Evolutionary conservation across 116 monocot genomes (phyloP), one percentile per base, ranked within the genome.

Genomic region (Posidonia oceanica): DNA sequence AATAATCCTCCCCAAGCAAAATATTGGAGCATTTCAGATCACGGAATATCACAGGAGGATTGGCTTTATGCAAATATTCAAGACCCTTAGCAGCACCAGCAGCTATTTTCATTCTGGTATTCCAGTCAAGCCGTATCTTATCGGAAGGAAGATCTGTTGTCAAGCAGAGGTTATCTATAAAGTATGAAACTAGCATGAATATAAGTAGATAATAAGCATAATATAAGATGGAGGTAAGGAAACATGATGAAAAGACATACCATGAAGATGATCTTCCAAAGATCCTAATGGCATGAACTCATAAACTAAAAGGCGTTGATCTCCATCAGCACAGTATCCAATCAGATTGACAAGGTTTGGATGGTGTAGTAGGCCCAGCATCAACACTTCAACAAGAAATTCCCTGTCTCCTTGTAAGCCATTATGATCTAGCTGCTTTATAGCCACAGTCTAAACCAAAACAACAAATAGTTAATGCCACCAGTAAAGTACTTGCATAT

Each of bases 21-120:
- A 89, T 89, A 58, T 89, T 89, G 2, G 83, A 80, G 80, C 80
- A 89, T 71, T 89, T 89, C 64, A 89, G 70, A 69, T 89, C 89
- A 41, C 89, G 80, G 64, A 83, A 85, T 59, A 89, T 89, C 57
- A 89, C 86, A 16, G 89, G 85, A 48, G 89, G 85, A 71, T 77
- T 81, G 17, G 83, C 86, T 61, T 79, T 79, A 54, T 83, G 89
- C 64, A 89, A 72, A 52, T 89, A 77, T 66, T 89, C 83, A 52
- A 89, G 69, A 12, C 89, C 89, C 72, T 85, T 85, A 3, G 89
- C 89, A 38, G 89, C 83, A 23, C 86, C 85, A 10, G 85, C 80
- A 17, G 85, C 85, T 76, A 89, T 89, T 58, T 78, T 84, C 82
- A 88, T 88, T 37, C 88, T 74, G 38, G 84, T 88, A 54, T 80